A percentile compares a stretch with the other conserved stretches of the same genome.
Evolutionary conservation across 2,329 filamentous ascomycete species (phyloP).

Genomic region (Orbilia quercus): DNA sequence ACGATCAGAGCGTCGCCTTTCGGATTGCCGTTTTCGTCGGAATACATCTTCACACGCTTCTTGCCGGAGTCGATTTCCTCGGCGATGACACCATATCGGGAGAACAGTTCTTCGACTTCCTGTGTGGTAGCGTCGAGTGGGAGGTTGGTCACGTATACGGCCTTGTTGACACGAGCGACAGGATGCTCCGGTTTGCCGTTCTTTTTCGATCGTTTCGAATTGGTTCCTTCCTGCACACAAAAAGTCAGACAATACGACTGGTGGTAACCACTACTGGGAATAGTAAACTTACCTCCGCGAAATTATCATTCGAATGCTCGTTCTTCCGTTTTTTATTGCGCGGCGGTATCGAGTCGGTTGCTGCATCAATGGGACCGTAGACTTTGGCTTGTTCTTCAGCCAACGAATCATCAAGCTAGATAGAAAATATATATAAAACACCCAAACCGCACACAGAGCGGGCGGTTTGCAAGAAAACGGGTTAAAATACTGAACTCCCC

Average conservation of each 20-base stretch:
- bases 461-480: slow-evolving; percentile 40
- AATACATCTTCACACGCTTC: slow-evolving; percentile 93
- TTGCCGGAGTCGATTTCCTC: slow-evolving; percentile 90
- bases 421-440: slow-evolving; percentile 23
- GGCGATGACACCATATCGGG: slow-evolving; percentile 88
- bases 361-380: slow-evolving; percentile 72
- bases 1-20: slow-evolving; percentile 94
- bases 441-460: no score
- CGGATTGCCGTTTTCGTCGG: slow-evolving; percentile 81
- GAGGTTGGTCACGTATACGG: slow-evolving; percentile 89
- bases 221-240: slow-evolving; percentile 63
- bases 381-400: slow-evolving; percentile 72
- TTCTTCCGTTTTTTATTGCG: slow-evolving; percentile 68
- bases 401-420: slow-evolving; percentile 71
- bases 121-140: slow-evolving; percentile 80
- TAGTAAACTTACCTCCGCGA: slow-evolving; percentile 63
- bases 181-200: slow-evolving; percentile 57
- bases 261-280: slow-evolving; percentile 1
- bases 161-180: slow-evolving; percentile 75
- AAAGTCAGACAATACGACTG: not conserved
- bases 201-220: slow-evolving; percentile 63
- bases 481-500: slow-evolving; percentile 49
- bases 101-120: slow-evolving; percentile 86
- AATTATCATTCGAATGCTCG: slow-evolving; percentile 62
- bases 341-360: slow-evolving; percentile 65